phyloP scores from a whole-genome alignment of 352 stramenopile species.

The Plasmopara muralis region DNA sequence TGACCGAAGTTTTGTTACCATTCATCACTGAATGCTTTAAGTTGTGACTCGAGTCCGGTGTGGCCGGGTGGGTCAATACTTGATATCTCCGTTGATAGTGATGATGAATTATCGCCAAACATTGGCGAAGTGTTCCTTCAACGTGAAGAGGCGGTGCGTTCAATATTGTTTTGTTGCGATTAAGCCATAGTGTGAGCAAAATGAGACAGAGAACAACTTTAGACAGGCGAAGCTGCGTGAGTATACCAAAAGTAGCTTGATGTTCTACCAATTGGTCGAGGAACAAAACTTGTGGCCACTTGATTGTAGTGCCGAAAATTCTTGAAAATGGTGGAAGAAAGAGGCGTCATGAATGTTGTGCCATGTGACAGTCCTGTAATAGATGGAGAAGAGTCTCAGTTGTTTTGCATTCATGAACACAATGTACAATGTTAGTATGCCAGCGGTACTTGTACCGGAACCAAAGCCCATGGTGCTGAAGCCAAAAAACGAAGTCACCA shows the following conservation, averaged over 20 bases:
- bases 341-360: background rate
- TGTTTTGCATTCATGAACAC: background rate
- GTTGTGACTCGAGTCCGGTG: background rate
- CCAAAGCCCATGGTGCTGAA: background rate
- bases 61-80: constrained; percentile 1
- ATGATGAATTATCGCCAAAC: too few relatives aligned
- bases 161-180: background rate
- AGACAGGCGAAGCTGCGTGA: background rate
- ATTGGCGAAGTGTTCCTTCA: too few relatives aligned
- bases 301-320: background rate
- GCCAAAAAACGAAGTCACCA: too few relatives aligned
- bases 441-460: constrained; percentile 11
- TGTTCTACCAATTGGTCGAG: background rate
- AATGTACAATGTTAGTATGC: background rate
- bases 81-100: background rate
- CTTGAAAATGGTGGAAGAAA: constrained; percentile 2
- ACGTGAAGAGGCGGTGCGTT: too few relatives aligned
- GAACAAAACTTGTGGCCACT: background rate
- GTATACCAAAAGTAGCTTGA: background rate
- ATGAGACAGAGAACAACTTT: constrained; percentile 4
- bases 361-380: constrained; percentile 3
- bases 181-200: constrained; percentile 7
- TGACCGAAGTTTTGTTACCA: constrained; percentile 5
- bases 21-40: background rate
- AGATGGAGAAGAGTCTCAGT: background rate